Conservation (phyloP, 2,329 filamentous ascomycete genomes). For the Ceratocystis papillata region DNA sequence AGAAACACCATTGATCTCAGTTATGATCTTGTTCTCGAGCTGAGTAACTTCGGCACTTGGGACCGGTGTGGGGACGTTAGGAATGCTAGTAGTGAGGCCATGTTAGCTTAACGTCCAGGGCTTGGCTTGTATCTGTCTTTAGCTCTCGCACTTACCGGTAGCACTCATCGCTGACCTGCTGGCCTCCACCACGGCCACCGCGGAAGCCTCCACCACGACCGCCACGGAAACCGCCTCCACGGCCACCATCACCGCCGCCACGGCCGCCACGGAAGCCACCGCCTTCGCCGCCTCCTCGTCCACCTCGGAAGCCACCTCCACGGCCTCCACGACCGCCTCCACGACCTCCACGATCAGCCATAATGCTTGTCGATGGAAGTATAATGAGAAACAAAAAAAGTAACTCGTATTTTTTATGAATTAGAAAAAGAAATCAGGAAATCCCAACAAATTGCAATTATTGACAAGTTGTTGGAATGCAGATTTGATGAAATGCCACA, state of each 20-base stretch:
- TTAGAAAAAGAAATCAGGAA: not conserved
- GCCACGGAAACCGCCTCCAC: conserved; percentile 26
- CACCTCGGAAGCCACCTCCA: conserved; percentile 23
- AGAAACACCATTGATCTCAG: conserved; percentile 22
- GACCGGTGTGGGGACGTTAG: conserved; percentile 23
- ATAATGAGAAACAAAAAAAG: not conserved
- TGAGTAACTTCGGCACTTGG: conserved; percentile 30
- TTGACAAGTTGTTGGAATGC: not conserved
- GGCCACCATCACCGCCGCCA: conserved; percentile 25
- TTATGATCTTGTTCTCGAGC: conserved; percentile 36
- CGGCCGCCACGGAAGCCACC: conserved; percentile 25
- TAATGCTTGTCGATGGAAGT: not conserved
- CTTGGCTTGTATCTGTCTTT: no score
- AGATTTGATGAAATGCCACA: not conserved
- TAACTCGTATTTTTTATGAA: not conserved
- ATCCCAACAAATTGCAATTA: not conserved
- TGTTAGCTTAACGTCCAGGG: not conserved
- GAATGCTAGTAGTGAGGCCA: conserved; percentile 22
- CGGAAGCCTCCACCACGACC: conserved; percentile 26
- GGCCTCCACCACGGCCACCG: conserved; percentile 25
- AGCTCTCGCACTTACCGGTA: conserved; percentile 22
- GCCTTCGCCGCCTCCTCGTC: conserved; percentile 27
- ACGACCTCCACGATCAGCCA: conserved; percentile 22
- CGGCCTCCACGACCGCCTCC: conserved; percentile 22
- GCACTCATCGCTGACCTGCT: conserved; percentile 27